Evolutionary conservation across 805 yeast genomes (phyloP).

Genomic region (Tetrapisispora fleetii): DNA sequence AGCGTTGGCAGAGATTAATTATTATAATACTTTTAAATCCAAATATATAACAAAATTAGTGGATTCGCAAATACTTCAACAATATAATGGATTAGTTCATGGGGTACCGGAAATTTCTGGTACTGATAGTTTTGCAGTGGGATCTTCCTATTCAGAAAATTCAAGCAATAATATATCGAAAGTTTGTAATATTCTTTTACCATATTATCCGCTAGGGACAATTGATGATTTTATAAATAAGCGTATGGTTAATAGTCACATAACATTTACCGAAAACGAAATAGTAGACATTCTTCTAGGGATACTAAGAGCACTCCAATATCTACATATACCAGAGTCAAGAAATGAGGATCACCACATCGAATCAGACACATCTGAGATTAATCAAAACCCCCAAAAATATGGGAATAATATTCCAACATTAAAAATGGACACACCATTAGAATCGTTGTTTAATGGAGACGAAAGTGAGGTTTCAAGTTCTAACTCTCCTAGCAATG

Average conservation of each 20-base stretch:
- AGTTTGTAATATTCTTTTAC: slow-evolving; percentile 65
- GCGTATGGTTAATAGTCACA: slow-evolving; percentile 44
- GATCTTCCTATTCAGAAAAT: background rate
- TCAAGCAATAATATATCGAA: slow-evolving; percentile 23
- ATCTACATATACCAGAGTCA: slow-evolving; percentile 45
- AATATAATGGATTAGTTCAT: background rate
- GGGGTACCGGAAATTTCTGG: background rate
- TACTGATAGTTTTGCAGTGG: background rate
- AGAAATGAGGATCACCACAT: slow-evolving; percentile 8
- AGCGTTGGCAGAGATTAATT: slow-evolving; percentile 71
- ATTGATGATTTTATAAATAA: slow-evolving; percentile 71
- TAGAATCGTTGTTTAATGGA: slow-evolving; percentile 8
- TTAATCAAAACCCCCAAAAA: slow-evolving; percentile 12
- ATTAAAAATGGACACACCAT: slow-evolving; percentile 11
- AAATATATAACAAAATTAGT: slow-evolving; percentile 60
- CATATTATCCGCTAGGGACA: slow-evolving; percentile 64
- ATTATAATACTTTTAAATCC: slow-evolving; percentile 58
- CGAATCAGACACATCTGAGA: slow-evolving; percentile 9
- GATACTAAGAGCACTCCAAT: slow-evolving; percentile 61
- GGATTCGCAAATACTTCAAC: background rate
- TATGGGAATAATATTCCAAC: slow-evolving; percentile 20
- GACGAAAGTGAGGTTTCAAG: slow-evolving; percentile 1
- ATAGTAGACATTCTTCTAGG: slow-evolving; percentile 56
- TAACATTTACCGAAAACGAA: slow-evolving; percentile 48
- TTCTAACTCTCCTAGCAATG: slow-evolving; percentile 3